These are phyloP conservation scores for Aspergillus carlsbadensis DNA, from an alignment of 495 filamentous ascomycete genomes.

Conservation along the genomic window DNA sequence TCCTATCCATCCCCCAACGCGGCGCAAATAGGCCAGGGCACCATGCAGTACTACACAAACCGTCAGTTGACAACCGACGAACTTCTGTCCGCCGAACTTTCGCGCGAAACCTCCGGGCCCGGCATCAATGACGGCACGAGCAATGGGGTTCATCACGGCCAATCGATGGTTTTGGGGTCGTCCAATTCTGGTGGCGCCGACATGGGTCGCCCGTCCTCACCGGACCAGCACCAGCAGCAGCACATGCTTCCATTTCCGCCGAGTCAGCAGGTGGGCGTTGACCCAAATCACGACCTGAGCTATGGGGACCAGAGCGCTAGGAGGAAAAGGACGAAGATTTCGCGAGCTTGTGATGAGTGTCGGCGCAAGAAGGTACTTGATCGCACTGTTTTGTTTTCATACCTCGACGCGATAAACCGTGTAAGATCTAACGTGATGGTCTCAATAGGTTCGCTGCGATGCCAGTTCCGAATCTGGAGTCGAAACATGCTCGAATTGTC, in stretches of 20 bases:
- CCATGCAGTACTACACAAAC: constrained; percentile 46
- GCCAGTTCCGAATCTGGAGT: constrained; percentile 75
- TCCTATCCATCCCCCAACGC: constrained; percentile 51
- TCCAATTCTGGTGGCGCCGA: constrained; percentile 36
- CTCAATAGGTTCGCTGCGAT: constrained; percentile 78
- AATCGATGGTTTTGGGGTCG: constrained; percentile 44
- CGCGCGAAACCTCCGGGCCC: constrained; percentile 43
- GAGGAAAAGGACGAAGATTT: constrained; percentile 86
- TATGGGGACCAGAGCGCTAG: constrained; percentile 66
- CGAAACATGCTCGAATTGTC: constrained; percentile 83
- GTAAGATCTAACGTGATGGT: constrained; percentile 22
- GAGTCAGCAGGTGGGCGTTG: constrained; percentile 50
- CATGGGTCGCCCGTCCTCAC: constrained; percentile 39
- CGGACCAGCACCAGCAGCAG: constrained; percentile 47
- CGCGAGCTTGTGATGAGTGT: constrained; percentile 92
- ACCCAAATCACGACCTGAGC: constrained; percentile 49
- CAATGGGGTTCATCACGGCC: constrained; percentile 42
- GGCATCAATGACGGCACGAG: constrained; percentile 42
- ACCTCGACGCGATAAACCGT: constrained; percentile 14
- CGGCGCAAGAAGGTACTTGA: constrained; percentile 78
- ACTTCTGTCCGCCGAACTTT: constrained; percentile 45
- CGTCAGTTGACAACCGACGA: constrained; percentile 50
- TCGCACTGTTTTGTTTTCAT: constrained; percentile 7
- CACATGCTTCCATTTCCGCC: constrained; percentile 49
- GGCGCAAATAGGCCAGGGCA: constrained; percentile 48